Percentiles rank a stretch among this genome's conserved stretches.
These are phyloP conservation scores for Asparagopsis taxiformis DNA, from an alignment of 31 red algal genomes.

Conservation along the genomic window DNA sequence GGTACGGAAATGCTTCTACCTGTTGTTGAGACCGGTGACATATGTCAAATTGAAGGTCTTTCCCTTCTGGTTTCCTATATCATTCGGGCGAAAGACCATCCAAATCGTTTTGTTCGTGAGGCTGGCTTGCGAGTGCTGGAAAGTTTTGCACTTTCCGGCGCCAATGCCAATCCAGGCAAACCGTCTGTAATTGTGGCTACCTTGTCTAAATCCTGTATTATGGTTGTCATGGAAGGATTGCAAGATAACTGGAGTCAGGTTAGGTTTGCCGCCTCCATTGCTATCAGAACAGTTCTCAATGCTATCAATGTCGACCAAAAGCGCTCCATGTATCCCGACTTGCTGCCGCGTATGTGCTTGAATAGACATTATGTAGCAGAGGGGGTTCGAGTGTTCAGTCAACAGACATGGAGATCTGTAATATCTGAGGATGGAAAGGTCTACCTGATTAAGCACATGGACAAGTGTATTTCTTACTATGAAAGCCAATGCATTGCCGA, in stretches of 20 bases:
- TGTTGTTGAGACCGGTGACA: slow-evolving; percentile 11
- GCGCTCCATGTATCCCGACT: slow-evolving; percentile 27
- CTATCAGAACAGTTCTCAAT: slow-evolving; percentile 35
- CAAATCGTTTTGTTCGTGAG: slow-evolving; percentile 95
- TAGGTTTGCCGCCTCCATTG: slow-evolving; percentile 65
- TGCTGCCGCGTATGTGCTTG: slow-evolving; percentile 92
- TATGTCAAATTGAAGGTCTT: slow-evolving; percentile 12
- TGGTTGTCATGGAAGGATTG: slow-evolving; percentile 53
- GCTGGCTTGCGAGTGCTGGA: slow-evolving; percentile 59
- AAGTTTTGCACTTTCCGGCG: slow-evolving; percentile 8
- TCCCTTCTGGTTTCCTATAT: slow-evolving; percentile 18
- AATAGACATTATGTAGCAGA: slow-evolving; percentile 97
- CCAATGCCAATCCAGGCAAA: slow-evolving; percentile 4
- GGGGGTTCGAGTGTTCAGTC: slow-evolving; percentile 83
- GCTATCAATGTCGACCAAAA: slow-evolving; percentile 25
- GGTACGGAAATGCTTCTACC: slow-evolving; percentile 29
- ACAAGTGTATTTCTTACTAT: slow-evolving; percentile 62
- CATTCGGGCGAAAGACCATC: slow-evolving; percentile 29
- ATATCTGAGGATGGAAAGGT: slow-evolving; percentile 52
- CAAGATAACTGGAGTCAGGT: slow-evolving; percentile 99
- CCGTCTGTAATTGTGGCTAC: slow-evolving; percentile 19
- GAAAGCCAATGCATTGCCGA: slow-evolving; percentile 78
- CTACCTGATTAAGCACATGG: slow-evolving; percentile 41
- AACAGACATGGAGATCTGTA: slow-evolving; percentile 67
- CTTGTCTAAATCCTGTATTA: slow-evolving; percentile 19